Base-by-base conservation (phyloP, 1,284 basidiomycete genomes). In the Pyrrhoderma lamaoense region DNA sequence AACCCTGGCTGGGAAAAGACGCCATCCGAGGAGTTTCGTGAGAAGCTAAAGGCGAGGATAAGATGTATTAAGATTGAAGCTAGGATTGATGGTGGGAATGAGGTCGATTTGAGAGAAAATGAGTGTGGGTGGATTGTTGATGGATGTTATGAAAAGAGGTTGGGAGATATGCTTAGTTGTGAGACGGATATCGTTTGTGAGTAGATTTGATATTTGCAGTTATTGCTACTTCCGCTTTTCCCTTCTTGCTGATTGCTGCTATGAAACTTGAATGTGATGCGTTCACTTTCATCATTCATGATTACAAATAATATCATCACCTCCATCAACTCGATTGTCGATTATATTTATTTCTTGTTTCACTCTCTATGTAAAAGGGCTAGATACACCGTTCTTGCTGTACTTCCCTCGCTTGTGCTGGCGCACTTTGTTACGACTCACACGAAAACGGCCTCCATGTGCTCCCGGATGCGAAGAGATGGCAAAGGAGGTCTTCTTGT, bases 181-280 rank as follows among this genome's bases (percentile, higher is more conserved):
- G 56, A 62, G 0, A 82, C 80, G 11, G 80, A 84, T 61, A 62
- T 81, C 8, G 73, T 84, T 22, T 83, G 82, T 84, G 57, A 56
- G 76, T 66, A 5, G 27, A n/a, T n/a, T n/a, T n/a, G n/a, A n/a
- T n/a, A 22, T 9, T 34, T n/a, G 7, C 19, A 25, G 23, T 8
- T 42, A 19, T 16, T 3, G 3, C 8, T 5, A 35, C 38, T 48
- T 36, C 3, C 18, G 25, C 16, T 23, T 18, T 19, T 22, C 37
- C 27, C 34, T 36, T 9, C 19, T 18, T 40, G 19, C 37, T 39
- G 25, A 22, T 16, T 31, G n/a, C 47, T 38, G 14, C 22, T 8
- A 8, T 8, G 8, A 45, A 8, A 23, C 8, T 7, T 22, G 22
- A 21, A 21, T 27, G 9, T n/a, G 46, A 36, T n/a, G n/a, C n/a